These are phyloP conservation scores for Globisporangium iwayamae DNA, from an alignment of 352 stramenopile genomes.

Conservation along the genomic window DNA sequence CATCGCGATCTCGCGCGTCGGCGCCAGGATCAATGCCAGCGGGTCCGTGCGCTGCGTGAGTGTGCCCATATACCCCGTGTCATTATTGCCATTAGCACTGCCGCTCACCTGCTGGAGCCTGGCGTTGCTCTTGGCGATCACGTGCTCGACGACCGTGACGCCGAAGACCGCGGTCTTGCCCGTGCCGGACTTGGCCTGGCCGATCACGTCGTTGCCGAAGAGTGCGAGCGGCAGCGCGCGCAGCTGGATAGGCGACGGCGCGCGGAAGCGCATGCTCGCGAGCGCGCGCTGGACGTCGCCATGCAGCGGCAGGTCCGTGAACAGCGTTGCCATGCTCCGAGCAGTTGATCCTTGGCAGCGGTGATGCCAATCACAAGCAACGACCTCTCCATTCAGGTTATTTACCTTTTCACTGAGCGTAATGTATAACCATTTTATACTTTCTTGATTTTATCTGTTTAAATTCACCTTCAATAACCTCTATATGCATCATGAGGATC, in stretches of 20 bases:
- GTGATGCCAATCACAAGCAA: neutral
- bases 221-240: conserved; percentile 64
- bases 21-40: conserved; percentile 60
- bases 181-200: conserved; percentile 79
- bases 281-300: conserved; percentile 47
- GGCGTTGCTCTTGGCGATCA: conserved; percentile 29
- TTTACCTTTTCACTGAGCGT: no score
- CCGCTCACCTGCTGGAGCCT: conserved; percentile 5
- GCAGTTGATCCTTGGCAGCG: neutral
- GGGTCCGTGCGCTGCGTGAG: conserved; percentile 20
- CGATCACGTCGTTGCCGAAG: conserved; percentile 79
- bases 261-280: conserved; percentile 44
- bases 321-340: conserved; percentile 26
- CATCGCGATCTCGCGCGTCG: conserved; percentile 71
- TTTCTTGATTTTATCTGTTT: no score
- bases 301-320: conserved; percentile 61
- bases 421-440: no score
- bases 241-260: conserved; percentile 69
- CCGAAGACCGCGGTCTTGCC: conserved; percentile 83
- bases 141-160: conserved; percentile 58
- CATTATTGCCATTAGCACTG: neutral
- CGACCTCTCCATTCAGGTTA: no score
- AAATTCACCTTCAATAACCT: no score
- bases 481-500: no score
- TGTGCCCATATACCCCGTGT: neutral